Percentiles rank a stretch among this genome's conserved stretches.
These are phyloP conservation scores for Ophiostoma sp. DNA, from an alignment of 2,329 filamentous ascomycete species.

Conservation along the genomic window DNA sequence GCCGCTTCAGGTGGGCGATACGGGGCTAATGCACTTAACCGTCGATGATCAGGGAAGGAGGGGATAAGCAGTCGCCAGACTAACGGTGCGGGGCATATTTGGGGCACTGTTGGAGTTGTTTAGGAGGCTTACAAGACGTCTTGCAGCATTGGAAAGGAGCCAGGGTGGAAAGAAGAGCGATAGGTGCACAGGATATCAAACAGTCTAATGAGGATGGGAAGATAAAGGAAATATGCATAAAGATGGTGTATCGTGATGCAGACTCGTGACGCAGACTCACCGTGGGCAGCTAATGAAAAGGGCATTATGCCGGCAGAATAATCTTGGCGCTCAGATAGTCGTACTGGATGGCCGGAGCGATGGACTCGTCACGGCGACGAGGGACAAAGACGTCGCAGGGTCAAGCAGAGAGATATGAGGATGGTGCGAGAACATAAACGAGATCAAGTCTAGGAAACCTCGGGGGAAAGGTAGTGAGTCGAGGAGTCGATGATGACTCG, in stretches of 20 bases:
- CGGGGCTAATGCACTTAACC: constrained; percentile 17
- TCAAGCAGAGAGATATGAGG: neutral
- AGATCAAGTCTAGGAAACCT: neutral
- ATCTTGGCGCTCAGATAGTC: neutral
- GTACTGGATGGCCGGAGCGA: neutral
- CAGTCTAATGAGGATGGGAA: neutral
- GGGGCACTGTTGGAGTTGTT: constrained; percentile 6
- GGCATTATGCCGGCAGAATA: constrained; percentile 32
- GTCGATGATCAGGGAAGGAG: constrained; percentile 1
- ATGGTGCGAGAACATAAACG: neutral
- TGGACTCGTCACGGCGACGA: too few relatives aligned
- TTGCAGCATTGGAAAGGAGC: constrained; percentile 1
- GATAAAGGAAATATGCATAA: too few relatives aligned
- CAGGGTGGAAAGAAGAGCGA: neutral
- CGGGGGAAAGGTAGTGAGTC: neutral
- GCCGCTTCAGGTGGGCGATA: constrained; percentile 8
- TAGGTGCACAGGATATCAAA: constrained; percentile 18
- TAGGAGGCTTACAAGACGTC: constrained; percentile 1
- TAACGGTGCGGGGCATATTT: constrained; percentile 7
- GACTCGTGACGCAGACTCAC: constrained; percentile 28
- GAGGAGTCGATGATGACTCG: neutral
- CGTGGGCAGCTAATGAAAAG: constrained; percentile 36
- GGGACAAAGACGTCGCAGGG: neutral
- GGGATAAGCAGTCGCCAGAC: neutral
- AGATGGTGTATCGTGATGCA: neutral